Percentiles rank a stretch among this genome's conserved stretches.
phyloP scores from a whole-genome alignment of 306 rosid species.

The Trichosanthes truncata region DNA sequence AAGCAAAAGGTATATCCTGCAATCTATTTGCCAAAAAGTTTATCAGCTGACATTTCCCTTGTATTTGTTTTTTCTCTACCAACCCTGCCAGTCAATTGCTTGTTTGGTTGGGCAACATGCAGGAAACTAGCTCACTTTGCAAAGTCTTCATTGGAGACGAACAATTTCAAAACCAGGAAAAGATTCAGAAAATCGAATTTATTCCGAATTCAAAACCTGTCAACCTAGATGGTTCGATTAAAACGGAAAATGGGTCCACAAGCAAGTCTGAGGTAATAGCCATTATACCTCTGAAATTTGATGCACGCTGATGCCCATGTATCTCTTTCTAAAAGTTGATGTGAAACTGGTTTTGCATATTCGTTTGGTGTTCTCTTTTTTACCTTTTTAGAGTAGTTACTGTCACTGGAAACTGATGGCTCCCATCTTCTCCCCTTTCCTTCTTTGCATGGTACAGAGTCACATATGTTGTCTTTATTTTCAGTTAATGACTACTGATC shows the following conservation, averaged over 20 bases:
- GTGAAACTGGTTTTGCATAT: neutral
- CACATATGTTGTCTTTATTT: neutral
- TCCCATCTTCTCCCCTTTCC: neutral
- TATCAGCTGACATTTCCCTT: neutral
- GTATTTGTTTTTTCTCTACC: constrained; percentile 2
- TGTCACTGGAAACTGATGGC: neutral
- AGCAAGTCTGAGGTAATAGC: constrained; percentile 20
- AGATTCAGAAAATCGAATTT: neutral
- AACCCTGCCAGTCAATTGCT: constrained; percentile 19
- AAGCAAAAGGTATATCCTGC: constrained; percentile 17
- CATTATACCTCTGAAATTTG: neutral
- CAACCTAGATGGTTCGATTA: too few species aligned
- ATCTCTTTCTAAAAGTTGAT: neutral
- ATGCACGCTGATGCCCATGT: neutral
- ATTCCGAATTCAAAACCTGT: neutral
- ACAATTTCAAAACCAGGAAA: constrained; percentile 3
- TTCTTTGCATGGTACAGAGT: neutral
- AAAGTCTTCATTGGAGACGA: constrained; percentile 11
- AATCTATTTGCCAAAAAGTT: neutral
- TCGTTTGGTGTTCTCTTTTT: neutral
- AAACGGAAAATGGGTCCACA: constrained; percentile 12
- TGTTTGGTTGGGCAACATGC: constrained; percentile 26
- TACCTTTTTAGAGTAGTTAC: neutral
- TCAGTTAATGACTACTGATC: constrained; percentile 1
- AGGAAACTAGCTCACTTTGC: constrained; percentile 25